These are phyloP conservation scores for Oryza brachyantha DNA, from an alignment of 176 grass and related monocot species.

Conservation along the genomic window DNA sequence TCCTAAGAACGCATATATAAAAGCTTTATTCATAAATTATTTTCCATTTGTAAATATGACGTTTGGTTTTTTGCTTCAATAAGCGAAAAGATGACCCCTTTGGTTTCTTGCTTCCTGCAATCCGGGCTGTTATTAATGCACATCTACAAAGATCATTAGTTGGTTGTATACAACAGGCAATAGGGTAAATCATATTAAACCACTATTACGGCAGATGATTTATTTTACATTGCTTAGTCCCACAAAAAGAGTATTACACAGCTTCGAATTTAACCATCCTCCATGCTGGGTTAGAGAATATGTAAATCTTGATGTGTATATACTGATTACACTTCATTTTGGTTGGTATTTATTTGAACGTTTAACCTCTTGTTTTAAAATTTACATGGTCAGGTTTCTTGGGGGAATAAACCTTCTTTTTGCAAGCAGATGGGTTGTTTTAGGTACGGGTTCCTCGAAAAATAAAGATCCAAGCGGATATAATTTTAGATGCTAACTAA, in stretches of 20 bases:
- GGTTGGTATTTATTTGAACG: neutral
- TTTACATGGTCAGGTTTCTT: neutral
- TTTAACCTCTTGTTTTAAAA: neutral
- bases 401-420: neutral
- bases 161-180: neutral
- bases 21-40: too few relatives aligned
- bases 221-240: too few relatives aligned
- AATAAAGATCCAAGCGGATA: neutral
- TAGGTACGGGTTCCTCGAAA: neutral
- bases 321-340: neutral
- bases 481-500: neutral
- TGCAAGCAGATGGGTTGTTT: neutral
- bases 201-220: neutral
- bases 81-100: too few relatives aligned
- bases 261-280: neutral
- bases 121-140: neutral
- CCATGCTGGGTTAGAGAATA: neutral
- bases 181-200: neutral
- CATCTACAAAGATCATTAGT: neutral
- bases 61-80: too few relatives aligned
- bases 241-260: too few relatives aligned
- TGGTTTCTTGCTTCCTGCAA: neutral
- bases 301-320: neutral
- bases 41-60: too few relatives aligned
- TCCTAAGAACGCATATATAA: too few relatives aligned